Conservation (phyloP, 116 monocot genomes). For the Iris pallida region DNA sequence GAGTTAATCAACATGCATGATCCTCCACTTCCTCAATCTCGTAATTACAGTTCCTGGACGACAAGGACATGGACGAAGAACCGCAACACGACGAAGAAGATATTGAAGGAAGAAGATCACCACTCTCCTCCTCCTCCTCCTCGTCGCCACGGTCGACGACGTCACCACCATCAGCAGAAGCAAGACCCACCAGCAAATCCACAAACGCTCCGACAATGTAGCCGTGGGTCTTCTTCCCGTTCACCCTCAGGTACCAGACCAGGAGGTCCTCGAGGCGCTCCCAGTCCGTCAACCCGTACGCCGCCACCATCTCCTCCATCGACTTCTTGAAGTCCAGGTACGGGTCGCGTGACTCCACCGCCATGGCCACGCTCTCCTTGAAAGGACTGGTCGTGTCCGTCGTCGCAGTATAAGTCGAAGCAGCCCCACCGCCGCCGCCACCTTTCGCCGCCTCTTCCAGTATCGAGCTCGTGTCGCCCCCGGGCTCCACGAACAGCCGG, state of each 20-base stretch:
- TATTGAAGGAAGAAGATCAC: no score
- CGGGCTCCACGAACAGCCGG: conserved; percentile 11
- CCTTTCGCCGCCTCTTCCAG: not conserved
- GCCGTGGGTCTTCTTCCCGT: conserved; percentile 32
- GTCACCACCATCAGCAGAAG: no score
- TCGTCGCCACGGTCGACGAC: no score
- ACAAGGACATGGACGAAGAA: no score
- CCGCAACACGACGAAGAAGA: no score
- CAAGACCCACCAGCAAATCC: conserved; percentile 31
- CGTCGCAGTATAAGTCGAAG: no score
- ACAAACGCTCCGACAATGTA: conserved; percentile 42
- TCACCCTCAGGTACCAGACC: conserved; percentile 36
- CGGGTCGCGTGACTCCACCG: conserved; percentile 39
- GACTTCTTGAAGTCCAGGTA: conserved; percentile 40
- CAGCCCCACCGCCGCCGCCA: no score
- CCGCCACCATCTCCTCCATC: conserved; percentile 53
- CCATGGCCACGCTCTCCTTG: conserved; percentile 20
- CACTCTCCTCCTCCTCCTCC: no score
- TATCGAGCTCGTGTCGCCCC: conserved; percentile 1
- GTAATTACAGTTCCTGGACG: no score
- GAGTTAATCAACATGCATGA: no score
- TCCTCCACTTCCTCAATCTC: no score
- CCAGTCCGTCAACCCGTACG: conserved; percentile 32
- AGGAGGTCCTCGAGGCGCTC: conserved; percentile 35
- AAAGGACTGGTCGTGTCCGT: no score